Evolutionary conservation across 2,329 filamentous ascomycete genomes (phyloP), one percentile per base, ranked within the genome.

Genomic region (Chrysoporthe puriensis): DNA sequence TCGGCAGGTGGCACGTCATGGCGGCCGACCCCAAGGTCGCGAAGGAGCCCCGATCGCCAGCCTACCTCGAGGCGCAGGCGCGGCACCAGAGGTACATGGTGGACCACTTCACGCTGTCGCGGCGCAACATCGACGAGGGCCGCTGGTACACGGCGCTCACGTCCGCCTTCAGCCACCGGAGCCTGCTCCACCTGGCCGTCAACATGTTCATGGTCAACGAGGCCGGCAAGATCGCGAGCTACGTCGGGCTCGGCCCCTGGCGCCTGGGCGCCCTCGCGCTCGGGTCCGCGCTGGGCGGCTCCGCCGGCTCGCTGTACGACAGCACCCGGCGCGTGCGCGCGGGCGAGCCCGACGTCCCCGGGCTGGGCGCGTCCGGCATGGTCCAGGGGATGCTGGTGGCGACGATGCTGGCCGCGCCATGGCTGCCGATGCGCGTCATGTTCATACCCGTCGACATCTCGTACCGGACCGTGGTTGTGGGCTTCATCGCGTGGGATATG

Each of bases 91-190:
- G 48, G 9, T 43, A 70, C 62, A 71, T 73, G 69, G n/a, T n/a
- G 18, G 67, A 72, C 14, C 68, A 73, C 68, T 74, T 64, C 67
- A 71, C 71, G 21, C 63, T 74, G 44, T 71, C 64, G 36, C 63
- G 50, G 6, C 59, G 56, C 18, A 74, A 73, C 58, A 4, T 73
- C 14, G 60, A 54, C 42, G 67, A 73, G 36, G 72, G 73, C 66
- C 73, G 73, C 52, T 74, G 70, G 69, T 70, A 71, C 66, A 74
- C 73, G 14, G 18, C 73, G 26, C 34, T 74, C 48, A 72, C 73
- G 11, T 62, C 64, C 26, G 70, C 72, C 40, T 65, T 73, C 62
- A 73, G 72, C 67, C 73, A 74, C 63, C 2, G n/a, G 16, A 59
- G 66, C 62, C 9, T 69, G 0, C 4, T 32, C 4, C 73, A 74